These are phyloP conservation scores for Nevesoporus exiguus DNA, from an alignment of 768 basidiomycete genomes.

Conservation along the genomic window DNA sequence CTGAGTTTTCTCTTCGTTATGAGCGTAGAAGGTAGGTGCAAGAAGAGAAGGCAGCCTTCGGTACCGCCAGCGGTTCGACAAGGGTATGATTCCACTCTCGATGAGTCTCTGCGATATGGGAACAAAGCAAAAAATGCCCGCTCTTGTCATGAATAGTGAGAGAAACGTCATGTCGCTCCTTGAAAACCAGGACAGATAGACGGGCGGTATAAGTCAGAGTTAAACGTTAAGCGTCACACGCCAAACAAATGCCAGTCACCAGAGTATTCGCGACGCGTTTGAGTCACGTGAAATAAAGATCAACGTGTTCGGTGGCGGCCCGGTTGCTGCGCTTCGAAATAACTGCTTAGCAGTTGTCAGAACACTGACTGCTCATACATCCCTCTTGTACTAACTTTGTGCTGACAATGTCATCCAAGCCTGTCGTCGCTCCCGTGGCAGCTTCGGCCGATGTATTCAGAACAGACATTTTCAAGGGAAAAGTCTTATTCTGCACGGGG, in stretches of 20 bases:
- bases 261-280: conserved; percentile 2
- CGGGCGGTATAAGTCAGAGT: neutral
- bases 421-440: conserved; percentile 43
- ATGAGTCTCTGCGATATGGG: conserved; percentile 25
- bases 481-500: conserved; percentile 88
- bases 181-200: neutral
- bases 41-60: neutral
- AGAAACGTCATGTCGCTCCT: conserved; percentile 16
- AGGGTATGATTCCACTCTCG: conserved; percentile 19
- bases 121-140: conserved; percentile 27
- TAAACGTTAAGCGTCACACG: neutral
- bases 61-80: conserved; percentile 6
- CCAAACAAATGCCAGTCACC: no score
- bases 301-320: conserved; percentile 1
- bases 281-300: conserved; percentile 23
- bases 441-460: conserved; percentile 68
- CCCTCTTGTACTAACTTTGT: neutral
- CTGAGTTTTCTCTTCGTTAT: neutral
- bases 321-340: no score
- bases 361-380: no score
- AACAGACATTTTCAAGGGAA: conserved; percentile 80
- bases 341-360: no score
- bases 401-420: conserved; percentile 35
- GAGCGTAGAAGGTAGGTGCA: neutral
- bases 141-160: conserved; percentile 22